These are phyloP conservation scores for Globisporangium polare DNA, from an alignment of 352 stramenopile species.

Conservation along the genomic window DNA sequence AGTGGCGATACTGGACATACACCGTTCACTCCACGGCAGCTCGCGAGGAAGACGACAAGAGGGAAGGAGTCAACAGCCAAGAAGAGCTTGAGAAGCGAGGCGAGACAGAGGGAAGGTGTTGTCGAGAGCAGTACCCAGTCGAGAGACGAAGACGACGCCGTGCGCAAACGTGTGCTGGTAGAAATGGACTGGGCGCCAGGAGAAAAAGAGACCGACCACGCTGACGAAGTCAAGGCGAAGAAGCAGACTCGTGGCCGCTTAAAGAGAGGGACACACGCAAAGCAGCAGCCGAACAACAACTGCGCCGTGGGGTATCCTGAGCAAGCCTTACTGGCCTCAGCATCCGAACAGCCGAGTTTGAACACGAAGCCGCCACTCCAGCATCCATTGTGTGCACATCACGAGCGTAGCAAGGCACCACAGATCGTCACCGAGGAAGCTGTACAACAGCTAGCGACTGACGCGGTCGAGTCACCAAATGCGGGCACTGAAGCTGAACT, in stretches of 20 bases:
- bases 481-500: neutral
- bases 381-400: neutral
- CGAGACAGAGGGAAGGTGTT: neutral
- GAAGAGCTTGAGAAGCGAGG: neutral
- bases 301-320: neutral
- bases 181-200: constrained; percentile 12
- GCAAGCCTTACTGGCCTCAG: neutral
- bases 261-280: neutral
- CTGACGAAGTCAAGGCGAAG: neutral
- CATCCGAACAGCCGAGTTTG: neutral
- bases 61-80: neutral
- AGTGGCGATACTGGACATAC: neutral
- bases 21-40: neutral
- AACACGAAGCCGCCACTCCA: neutral
- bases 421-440: neutral
- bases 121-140: neutral
- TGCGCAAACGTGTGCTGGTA: constrained; percentile 7
- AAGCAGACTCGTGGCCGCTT: neutral
- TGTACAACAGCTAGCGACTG: neutral
- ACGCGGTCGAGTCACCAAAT: too few species aligned
- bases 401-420: neutral
- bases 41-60: neutral
- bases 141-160: neutral
- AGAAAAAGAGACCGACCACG: neutral
- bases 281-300: neutral